Percentiles rank a stretch among this genome's conserved stretches.
These are phyloP conservation scores for Chlorella sp. DNA, from an alignment of 139 green algal genomes.

Conservation along the genomic window DNA sequence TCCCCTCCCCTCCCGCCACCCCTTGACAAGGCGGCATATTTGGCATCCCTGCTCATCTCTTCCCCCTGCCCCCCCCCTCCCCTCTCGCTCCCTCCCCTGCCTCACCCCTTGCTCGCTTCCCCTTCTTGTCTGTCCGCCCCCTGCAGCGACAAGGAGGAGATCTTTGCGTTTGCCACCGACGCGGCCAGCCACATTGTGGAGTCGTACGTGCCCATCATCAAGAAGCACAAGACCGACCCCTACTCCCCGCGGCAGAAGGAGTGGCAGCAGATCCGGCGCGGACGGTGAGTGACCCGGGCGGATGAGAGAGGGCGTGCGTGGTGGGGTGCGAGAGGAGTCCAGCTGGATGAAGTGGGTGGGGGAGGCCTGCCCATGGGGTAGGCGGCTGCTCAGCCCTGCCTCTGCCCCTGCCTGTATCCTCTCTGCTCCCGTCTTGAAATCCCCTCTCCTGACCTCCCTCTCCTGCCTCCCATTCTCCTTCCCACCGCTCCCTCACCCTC, in stretches of 20 bases:
- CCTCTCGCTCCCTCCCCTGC: not conserved
- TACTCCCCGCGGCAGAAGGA: constrained; percentile 92
- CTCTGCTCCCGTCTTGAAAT: not conserved
- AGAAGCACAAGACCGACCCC: constrained; percentile 91
- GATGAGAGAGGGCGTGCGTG: not conserved
- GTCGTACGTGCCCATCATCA: constrained; percentile 93
- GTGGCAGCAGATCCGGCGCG: constrained; percentile 95
- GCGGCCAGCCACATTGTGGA: constrained; percentile 73
- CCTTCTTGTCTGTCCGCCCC: no score
- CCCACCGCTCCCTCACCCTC: not conserved
- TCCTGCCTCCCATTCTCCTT: not conserved
- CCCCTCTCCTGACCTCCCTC: no score
- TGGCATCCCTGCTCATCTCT: no score
- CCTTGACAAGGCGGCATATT: no score
- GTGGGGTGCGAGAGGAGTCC: not conserved
- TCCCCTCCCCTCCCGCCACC: no score
- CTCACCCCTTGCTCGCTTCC: not conserved
- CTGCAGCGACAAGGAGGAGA: constrained; percentile 69
- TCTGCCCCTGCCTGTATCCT: no score
- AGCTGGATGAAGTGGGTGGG: not conserved
- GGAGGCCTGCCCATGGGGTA: not conserved
- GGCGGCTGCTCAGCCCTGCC: no score
- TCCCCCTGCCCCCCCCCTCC: not conserved
- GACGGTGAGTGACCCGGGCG: constrained; percentile 26
- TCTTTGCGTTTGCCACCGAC: constrained; percentile 87